Evolutionary conservation across 1,284 basidiomycete species (phyloP).

Genomic region (Fomitopsis schrenkii): DNA sequence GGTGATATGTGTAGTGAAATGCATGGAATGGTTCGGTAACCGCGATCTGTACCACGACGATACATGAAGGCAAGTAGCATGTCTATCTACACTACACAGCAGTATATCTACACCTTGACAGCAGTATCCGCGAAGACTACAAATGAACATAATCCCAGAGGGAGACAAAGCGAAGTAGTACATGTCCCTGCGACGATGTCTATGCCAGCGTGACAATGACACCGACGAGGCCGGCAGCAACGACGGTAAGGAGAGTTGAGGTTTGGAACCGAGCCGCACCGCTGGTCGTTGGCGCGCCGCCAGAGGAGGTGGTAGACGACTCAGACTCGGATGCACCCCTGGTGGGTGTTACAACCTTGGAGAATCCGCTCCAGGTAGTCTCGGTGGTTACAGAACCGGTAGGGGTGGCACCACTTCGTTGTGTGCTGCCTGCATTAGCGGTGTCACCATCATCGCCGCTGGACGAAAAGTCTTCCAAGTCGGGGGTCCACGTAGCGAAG

Average conservation of each 20-base stretch:
- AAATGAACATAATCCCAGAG: not conserved
- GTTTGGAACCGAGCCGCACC: not conserved
- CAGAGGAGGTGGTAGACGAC: not conserved
- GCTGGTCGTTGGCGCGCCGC: not conserved
- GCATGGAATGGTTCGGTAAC: too few species aligned
- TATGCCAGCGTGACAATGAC: not conserved
- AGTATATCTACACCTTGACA: not conserved
- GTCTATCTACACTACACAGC: not conserved
- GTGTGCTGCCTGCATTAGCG: not conserved
- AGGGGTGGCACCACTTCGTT: not conserved
- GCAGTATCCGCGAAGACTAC: not conserved
- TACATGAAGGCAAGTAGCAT: not conserved
- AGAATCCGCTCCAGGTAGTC: not conserved
- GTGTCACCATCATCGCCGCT: not conserved
- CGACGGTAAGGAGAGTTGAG: not conserved
- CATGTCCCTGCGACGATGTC: not conserved
- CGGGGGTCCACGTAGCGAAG: not conserved
- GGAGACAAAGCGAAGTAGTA: not conserved
- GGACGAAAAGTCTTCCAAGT: not conserved
- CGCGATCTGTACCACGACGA: too few species aligned
- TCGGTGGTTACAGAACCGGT: conserved; percentile 6
- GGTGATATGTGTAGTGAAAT: too few species aligned
- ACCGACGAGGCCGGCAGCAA: not conserved
- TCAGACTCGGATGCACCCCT: not conserved
- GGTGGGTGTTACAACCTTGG: not conserved